Base-by-base conservation (phyloP, 2,329 filamentous ascomycete species). In the Lasiodiplodia citricola region DNA sequence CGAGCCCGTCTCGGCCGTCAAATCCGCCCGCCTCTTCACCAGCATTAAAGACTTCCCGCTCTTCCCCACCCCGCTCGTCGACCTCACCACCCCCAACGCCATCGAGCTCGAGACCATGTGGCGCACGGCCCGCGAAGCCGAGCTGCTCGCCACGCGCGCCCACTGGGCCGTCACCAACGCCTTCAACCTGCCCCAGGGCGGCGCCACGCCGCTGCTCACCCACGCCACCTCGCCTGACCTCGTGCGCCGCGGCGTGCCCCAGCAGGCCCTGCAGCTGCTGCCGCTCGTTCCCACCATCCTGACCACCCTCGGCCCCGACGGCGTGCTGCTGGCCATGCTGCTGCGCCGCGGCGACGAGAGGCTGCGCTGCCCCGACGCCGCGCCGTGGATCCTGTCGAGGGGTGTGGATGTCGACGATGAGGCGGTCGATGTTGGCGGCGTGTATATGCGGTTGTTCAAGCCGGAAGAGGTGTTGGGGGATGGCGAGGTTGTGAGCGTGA, bases 221-320 rank as follows among this genome's bases (percentile, higher is more conserved):
- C 82, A 86, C 4, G 83, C 94, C n/a, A 92, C 92, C 0, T 89
- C 86, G 2, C 75, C 81, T 0, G 83, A 85, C 2, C 83, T 97
- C 65, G 92, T 94, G 0, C 91, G 97, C 73, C 84, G 88, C 11
- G 96, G 95, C 1, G 87, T 97, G 14, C 93, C 95, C 0, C 91
- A 96, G 73, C 92, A 95, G 81, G 88, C 87, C 44, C 87, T 97
- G 51, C 92, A 96, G 74, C 87, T 99, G 23, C 86, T 97, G 1
- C 96, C 96, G 0, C 97, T 93, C 74, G 91, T 97, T 25, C 94
- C 94, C 0, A 92, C 88, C 3, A 88, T 98, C 37, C 81, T 97
- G 51, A 93, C 93, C 1, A 98, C 97, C 79, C 84, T 98, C 1
- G 96, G 96, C 0, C 80, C 82, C 0, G 81, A 88, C 50, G 94